Evolutionary conservation across 2,329 filamentous ascomycete genomes (phyloP).

Genomic region (Lasiodiplodia sp.): DNA sequence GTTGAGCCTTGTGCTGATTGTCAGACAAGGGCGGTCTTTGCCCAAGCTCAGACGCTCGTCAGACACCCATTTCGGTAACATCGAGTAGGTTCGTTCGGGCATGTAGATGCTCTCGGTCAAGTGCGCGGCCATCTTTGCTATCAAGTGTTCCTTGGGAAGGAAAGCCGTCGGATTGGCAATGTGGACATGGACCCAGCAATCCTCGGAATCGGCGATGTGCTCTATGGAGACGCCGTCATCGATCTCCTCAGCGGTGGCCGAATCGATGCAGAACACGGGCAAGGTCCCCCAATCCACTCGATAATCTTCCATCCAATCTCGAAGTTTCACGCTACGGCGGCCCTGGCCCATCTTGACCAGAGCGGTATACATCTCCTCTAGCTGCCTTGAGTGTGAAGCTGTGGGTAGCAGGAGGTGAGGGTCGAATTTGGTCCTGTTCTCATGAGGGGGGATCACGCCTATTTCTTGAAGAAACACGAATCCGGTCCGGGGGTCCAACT

Average conservation of each 20-base stretch:
- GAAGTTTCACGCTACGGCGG: constrained; percentile 46
- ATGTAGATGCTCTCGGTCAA: constrained; percentile 64
- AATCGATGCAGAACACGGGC: constrained; percentile 77
- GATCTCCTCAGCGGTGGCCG: constrained; percentile 70
- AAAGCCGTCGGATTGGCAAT: constrained; percentile 79
- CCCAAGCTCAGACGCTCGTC: constrained; percentile 62
- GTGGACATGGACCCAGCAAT: constrained; percentile 80
- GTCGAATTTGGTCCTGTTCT: constrained; percentile 70
- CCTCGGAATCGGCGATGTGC: constrained; percentile 56
- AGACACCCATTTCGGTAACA: constrained; percentile 61
- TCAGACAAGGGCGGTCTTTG: constrained; percentile 62
- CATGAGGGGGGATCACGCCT: constrained; percentile 74
- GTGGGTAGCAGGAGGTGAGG: constrained; percentile 60
- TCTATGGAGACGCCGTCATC: constrained; percentile 82
- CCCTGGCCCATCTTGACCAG: constrained; percentile 35
- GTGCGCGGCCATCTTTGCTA: constrained; percentile 68
- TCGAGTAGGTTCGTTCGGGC: constrained; percentile 63
- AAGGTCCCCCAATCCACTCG: constrained; percentile 67
- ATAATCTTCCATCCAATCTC: constrained; percentile 62
- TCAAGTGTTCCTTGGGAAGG: constrained; percentile 64
- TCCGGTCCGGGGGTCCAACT: constrained; percentile 56
- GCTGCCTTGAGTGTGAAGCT: constrained; percentile 52
- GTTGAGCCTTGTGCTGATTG: constrained; percentile 66
- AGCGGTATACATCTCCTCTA: constrained; percentile 49
- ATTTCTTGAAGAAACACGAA: constrained; percentile 79